Base-by-base conservation (phyloP, 192 early-diverging fungal genomes). In the Linnemannia exigua region DNA sequence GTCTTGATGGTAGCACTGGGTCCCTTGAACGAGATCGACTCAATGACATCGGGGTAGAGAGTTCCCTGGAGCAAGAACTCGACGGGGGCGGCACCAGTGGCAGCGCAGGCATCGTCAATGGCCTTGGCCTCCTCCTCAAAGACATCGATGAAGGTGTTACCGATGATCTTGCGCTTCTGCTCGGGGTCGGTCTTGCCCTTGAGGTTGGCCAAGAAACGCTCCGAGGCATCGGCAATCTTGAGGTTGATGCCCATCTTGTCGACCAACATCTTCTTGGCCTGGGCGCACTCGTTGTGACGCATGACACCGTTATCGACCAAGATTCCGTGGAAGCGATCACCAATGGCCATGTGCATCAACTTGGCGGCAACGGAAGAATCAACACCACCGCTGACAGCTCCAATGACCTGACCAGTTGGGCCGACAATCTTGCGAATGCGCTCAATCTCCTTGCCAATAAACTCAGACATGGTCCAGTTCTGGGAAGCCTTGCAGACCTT, bases 221-320 rank as follows among this genome's bases (percentile, higher is more conserved):
- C 95, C 33, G 93, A 89, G 61, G 97, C 95, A 87, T 98, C 95
- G 52, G 94, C 96, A 50, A 99, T 94, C 68, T 95, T 97, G 81
- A 99, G 87, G 92, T 99, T 99, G 90, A 99, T 98, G 70, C 96
- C 96, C 81, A 99, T 92, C 79, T 97, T 96, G 70, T 97, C 94
- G 70, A 93, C 91, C 70, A 99, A 90, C 63, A 92, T 95, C 89
- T 94, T 89, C 89, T 98, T 95, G 81, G 96, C 96, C 72, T 89
- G 91, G 37, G 86, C 93, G 84, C 97, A 98, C 90, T 99, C 98
- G 88, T 98, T 97, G 66, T 97, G 90, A 84, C 98, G 97, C 98
- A 99, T 99, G 14, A 99, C 97, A 70, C 98, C 98, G 87, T 99
- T 99, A 81, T 99, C 97, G 22, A 99, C 98, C 76, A 99, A 90